Base-by-base conservation (phyloP, 805 yeast genomes). In the Wickerhamomyces canadensis region DNA sequence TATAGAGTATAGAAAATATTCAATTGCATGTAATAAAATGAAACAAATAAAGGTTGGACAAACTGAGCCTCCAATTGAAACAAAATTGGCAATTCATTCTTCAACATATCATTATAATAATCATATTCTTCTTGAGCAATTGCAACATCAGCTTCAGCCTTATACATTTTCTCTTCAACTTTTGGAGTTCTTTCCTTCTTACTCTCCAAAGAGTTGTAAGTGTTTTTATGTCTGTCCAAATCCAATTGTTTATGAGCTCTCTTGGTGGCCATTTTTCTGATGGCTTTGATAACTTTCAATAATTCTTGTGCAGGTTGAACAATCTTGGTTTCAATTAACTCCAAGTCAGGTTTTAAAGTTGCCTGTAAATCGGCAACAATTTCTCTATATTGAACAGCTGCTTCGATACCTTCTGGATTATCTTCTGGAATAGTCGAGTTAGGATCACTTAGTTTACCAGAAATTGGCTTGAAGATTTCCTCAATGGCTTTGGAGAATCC, bases 21-120 rank as follows among this genome's bases (percentile, higher is more conserved):
- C 68, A 93, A 75, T 68, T 93, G 98, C 98, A 93, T 93, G 71
- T 79, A 93, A 65, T 93, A 93, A 62, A 93, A 81, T 38, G 94
- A 82, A 52, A 91, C 93, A 65, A 93, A 93, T 52, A 93, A 69
- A 15, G 98, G 98, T 56, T 80, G 82, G 57, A 93, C 89, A 58
- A 93, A 87, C 53, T 88, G 93, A 5, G 88, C 84, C 62, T 93
- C 96, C 62, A 93, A 70, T 52, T 76, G 78, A 63, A 93, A 93
- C 57, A 93, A 68, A 31, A 84, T 65, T 17, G 98, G 98, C 43
- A 93, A 69, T 61, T 93, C 98, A 27, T 72, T 76, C 65, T 89
- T 91, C 62, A 94, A 71, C 86, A 93, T 78, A 45, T 93, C 94
- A 63, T 93, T 94, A 68, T 84, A 93, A 67, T 91, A 93, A 59